These are phyloP conservation scores for Talaromyces funiculosus DNA, from an alignment of 2,329 filamentous ascomycete species.

Conservation along the genomic window DNA sequence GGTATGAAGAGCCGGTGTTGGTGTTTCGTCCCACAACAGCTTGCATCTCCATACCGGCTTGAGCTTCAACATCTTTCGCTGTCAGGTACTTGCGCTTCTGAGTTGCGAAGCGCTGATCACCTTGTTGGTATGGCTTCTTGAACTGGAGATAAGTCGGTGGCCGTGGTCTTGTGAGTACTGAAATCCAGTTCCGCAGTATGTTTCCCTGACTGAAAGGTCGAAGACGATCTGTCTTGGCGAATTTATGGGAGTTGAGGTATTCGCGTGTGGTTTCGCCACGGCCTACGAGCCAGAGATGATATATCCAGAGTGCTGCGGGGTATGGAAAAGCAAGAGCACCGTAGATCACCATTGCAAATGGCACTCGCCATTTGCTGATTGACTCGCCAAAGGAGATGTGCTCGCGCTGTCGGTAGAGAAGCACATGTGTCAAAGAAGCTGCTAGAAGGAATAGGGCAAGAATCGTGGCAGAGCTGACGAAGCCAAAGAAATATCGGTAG, in stretches of 20 bases:
- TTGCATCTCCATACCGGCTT: constrained; percentile 68
- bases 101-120: constrained; percentile 75
- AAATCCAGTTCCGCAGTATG: constrained; percentile 69
- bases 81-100: constrained; percentile 48
- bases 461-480: constrained; percentile 73
- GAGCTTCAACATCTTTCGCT: constrained; percentile 45
- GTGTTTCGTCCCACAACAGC: constrained; percentile 38
- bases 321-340: constrained; percentile 70
- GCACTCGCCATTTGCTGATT: constrained; percentile 66
- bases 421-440: constrained; percentile 72
- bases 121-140: constrained; percentile 68
- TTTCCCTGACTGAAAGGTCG: constrained; percentile 79
- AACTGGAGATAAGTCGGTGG: constrained; percentile 86
- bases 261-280: constrained; percentile 93
- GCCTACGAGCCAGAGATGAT: constrained; percentile 86
- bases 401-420: constrained; percentile 63
- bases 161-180: constrained; percentile 75
- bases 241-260: constrained; percentile 94
- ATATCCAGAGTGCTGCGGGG: constrained; percentile 74
- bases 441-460: constrained; percentile 70
- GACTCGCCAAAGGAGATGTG: constrained; percentile 62
- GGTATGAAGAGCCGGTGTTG: constrained; percentile 14
- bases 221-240: constrained; percentile 84
- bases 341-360: constrained; percentile 86
- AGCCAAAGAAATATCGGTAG: constrained; percentile 96